Percentiles rank a stretch among this genome's conserved stretches.
phyloP scores from a whole-genome alignment of 352 stramenopile species.

The Peronospora destructor region DNA sequence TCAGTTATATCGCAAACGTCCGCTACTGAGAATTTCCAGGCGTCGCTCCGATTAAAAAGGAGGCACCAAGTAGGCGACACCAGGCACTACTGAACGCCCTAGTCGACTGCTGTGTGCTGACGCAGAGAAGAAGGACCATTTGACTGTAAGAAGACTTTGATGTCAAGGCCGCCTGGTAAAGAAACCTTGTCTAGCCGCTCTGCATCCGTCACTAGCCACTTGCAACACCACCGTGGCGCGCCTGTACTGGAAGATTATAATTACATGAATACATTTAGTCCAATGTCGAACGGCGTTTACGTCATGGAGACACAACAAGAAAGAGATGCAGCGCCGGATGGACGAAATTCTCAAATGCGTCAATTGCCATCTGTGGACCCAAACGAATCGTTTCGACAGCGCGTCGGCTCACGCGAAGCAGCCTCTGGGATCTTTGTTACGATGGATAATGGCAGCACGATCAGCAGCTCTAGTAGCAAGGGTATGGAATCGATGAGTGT shows the following conservation, averaged over 20 bases:
- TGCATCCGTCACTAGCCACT: conserved; percentile 28
- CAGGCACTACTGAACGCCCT: too few species aligned
- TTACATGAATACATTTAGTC: conserved; percentile 51
- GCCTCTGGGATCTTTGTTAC: conserved; percentile 33
- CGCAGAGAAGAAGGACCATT: conserved; percentile 3
- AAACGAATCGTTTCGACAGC: conserved; percentile 28
- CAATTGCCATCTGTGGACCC: conserved; percentile 33
- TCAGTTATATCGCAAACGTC: conserved; percentile 6
- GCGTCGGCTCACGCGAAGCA: conserved; percentile 22
- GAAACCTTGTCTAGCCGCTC: conserved; percentile 29
- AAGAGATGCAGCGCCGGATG: conserved; percentile 21
- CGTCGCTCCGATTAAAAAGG: background rate
- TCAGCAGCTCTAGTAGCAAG: conserved; percentile 38
- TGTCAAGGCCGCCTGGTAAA: conserved; percentile 29
- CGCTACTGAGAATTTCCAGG: background rate
- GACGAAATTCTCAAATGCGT: conserved; percentile 26
- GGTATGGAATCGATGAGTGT: conserved; percentile 29
- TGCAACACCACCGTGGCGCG: conserved; percentile 47
- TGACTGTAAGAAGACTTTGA: conserved; percentile 9
- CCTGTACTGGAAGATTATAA: conserved; percentile 69
- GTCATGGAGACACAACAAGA: conserved; percentile 58
- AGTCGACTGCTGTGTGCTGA: background rate
- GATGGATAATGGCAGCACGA: conserved; percentile 42
- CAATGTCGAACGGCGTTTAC: conserved; percentile 48
- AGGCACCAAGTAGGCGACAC: too few species aligned